Percentiles rank a stretch among this genome's conserved stretches.
phyloP scores from a whole-genome alignment of 208 protist species.

The Wallacemonas sp. region DNA sequence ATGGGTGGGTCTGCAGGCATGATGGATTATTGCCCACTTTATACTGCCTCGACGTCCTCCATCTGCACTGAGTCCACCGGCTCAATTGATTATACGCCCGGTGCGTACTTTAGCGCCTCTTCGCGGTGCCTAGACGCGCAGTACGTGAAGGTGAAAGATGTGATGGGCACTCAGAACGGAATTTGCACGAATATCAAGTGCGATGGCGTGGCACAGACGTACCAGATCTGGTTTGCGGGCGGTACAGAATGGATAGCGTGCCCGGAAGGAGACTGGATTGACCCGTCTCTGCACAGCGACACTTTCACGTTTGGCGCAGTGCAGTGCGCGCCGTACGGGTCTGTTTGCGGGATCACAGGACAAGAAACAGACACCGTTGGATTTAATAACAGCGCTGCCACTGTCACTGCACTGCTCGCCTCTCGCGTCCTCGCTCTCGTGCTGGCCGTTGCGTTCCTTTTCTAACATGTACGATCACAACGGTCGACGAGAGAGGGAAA shows the following conservation, averaged over 20 bases:
- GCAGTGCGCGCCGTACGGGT: slow-evolving; percentile 1
- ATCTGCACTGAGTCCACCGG: slow-evolving; percentile 8
- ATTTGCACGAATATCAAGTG: slow-evolving; percentile 13
- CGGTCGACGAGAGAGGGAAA: too few relatives aligned
- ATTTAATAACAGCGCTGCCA: neutral
- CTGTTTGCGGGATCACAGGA: neutral
- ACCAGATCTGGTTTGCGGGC: slow-evolving; percentile 11
- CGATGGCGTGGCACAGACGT: neutral
- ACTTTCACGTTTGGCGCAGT: slow-evolving; percentile 12
- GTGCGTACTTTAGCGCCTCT: neutral
- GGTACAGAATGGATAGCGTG: slow-evolving; percentile 7
- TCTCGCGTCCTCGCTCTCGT: too few relatives aligned
- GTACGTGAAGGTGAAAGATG: slow-evolving; percentile 11
- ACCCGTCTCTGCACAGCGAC: slow-evolving; percentile 1
- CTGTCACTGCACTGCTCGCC: too few relatives aligned
- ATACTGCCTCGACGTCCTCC: neutral
- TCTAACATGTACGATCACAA: too few relatives aligned
- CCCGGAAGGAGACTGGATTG: neutral
- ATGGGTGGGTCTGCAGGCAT: neutral
- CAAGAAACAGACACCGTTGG: neutral
- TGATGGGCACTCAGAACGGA: neutral
- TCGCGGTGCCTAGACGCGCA: slow-evolving; percentile 13
- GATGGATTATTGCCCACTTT: slow-evolving; percentile 14
- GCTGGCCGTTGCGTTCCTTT: too few relatives aligned
- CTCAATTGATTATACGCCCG: neutral